Percentiles rank a stretch among this genome's conserved stretches.
phyloP scores from a whole-genome alignment of 352 stramenopile species.

The Hyphochytrium catenoides region DNA sequence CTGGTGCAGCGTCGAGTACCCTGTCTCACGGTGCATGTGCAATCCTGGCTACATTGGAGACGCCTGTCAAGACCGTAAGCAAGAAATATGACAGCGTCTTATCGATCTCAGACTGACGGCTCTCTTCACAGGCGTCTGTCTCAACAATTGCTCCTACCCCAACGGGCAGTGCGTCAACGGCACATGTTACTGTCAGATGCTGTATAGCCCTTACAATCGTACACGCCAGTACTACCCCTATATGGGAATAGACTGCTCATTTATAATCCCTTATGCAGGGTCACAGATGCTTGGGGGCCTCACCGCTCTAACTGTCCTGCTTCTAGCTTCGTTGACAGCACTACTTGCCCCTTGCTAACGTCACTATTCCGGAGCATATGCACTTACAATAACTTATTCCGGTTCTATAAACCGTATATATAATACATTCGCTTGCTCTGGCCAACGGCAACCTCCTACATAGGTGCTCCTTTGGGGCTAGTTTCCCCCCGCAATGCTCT shows the following conservation, averaged over 20 bases:
- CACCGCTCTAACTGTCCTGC: neutral
- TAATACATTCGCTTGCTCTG: too few species aligned
- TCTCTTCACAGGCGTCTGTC: slow-evolving; percentile 36
- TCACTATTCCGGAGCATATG: too few species aligned
- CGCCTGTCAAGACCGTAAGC: slow-evolving; percentile 60
- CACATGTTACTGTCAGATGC: slow-evolving; percentile 65
- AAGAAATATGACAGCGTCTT: neutral
- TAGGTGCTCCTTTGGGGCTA: too few species aligned
- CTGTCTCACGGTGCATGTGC: slow-evolving; percentile 78
- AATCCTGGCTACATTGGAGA: slow-evolving; percentile 81
- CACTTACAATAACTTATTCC: too few species aligned
- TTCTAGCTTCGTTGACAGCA: too few species aligned
- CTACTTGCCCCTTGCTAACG: too few species aligned
- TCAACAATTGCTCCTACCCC: slow-evolving; percentile 92
- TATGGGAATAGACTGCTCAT: slow-evolving; percentile 58
- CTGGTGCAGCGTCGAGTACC: slow-evolving; percentile 87
- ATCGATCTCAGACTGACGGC: neutral
- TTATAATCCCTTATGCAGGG: slow-evolving; percentile 31
- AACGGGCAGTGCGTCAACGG: slow-evolving; percentile 77
- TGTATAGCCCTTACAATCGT: slow-evolving; percentile 86
- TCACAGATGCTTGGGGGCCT: slow-evolving; percentile 4
- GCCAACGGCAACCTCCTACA: too few species aligned
- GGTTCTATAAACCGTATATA: too few species aligned
- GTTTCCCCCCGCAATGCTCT: too few species aligned
- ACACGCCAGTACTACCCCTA: slow-evolving; percentile 40